Percentiles rank a stretch among this genome's conserved stretches.
Conservation (phyloP, 2,329 filamentous ascomycete species). For the Epichloe glyceriae region DNA sequence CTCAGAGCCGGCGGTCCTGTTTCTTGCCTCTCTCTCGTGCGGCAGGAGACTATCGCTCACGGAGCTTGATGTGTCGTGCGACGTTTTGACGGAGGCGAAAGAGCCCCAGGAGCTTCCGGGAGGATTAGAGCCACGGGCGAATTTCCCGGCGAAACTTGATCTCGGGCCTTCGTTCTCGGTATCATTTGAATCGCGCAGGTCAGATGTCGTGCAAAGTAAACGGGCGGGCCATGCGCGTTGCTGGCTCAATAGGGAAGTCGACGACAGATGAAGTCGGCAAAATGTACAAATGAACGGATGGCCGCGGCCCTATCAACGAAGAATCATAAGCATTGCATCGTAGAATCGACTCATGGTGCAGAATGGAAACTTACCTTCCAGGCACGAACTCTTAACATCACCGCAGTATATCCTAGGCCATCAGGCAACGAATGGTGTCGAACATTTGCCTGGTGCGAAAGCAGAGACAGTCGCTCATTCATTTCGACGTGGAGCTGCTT, state of each 20-base stretch:
- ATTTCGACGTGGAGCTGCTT: neutral
- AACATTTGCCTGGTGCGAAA: neutral
- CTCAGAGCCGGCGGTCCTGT: neutral
- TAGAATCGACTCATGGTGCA: neutral
- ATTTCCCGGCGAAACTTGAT: conserved; percentile 14
- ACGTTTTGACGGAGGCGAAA: conserved; percentile 7
- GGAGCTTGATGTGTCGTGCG: neutral
- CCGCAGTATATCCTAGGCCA: conserved; percentile 9
- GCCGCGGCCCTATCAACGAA: conserved; percentile 19
- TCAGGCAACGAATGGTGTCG: neutral
- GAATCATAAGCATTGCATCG: conserved; percentile 1
- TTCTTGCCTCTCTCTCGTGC: conserved; percentile 23
- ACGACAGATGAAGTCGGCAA: conserved; percentile 22
- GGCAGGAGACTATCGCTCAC: conserved; percentile 19
- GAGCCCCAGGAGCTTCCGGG: conserved; percentile 10
- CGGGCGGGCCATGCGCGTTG: neutral
- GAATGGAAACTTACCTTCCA: conserved; percentile 21
- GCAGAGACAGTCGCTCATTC: neutral
- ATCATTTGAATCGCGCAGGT: conserved; percentile 10
- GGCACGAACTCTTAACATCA: conserved; percentile 31
- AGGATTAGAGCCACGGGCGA: conserved; percentile 10
- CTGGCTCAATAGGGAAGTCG: conserved; percentile 7
- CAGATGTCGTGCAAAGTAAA: neutral
- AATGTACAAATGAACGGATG: conserved; percentile 28
- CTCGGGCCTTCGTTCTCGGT: conserved; percentile 10